phyloP scores from a whole-genome alignment of 257 asterid species.

The Solanum virginianum region DNA sequence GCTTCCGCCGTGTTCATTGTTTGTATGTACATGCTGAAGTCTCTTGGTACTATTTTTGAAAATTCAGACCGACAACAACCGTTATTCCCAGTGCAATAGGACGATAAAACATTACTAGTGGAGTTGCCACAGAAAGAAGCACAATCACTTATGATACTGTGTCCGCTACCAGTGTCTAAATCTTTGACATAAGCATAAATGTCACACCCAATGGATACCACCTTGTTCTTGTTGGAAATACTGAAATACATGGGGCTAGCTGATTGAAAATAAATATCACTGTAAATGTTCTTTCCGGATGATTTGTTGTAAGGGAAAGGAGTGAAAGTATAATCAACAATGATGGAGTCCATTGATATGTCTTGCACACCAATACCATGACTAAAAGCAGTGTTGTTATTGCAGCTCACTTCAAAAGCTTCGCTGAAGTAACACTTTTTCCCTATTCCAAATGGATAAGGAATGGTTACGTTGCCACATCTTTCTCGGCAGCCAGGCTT shows the following conservation, averaged over 20 bases:
- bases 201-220: slow-evolving; percentile 21
- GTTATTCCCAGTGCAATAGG: slow-evolving; percentile 10
- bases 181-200: slow-evolving; percentile 11
- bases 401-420: slow-evolving; percentile 6
- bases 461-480: slow-evolving; percentile 9
- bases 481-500: slow-evolving; percentile 24
- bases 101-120: background rate
- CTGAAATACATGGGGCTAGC: too few species aligned
- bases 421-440: slow-evolving; percentile 15
- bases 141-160: slow-evolving; percentile 1
- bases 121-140: slow-evolving; percentile 6
- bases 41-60: background rate
- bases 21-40: background rate
- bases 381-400: background rate
- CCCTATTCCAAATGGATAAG: slow-evolving; percentile 44
- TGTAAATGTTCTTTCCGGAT: background rate
- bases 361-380: background rate
- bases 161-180: background rate
- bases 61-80: slow-evolving; percentile 10
- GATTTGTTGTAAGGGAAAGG: background rate
- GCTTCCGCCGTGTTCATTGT: slow-evolving; percentile 3
- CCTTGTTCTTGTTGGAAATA: slow-evolving; percentile 2
- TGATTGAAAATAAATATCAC: too few species aligned
- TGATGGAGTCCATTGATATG: slow-evolving; percentile 4
- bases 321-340: background rate